phyloP scores from a whole-genome alignment of 345 rosid genomes.

The Boechera stricta region DNA sequence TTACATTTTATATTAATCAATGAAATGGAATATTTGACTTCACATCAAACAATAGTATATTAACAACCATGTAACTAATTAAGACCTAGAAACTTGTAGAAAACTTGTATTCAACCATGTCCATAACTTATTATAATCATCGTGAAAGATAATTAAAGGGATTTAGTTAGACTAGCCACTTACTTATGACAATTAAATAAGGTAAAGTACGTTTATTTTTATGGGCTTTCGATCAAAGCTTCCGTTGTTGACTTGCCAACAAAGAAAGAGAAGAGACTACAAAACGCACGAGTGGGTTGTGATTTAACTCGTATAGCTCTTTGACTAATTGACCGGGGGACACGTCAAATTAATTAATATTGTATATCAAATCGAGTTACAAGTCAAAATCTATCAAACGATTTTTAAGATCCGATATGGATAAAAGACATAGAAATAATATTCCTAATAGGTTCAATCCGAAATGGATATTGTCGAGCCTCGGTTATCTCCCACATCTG shows the following conservation, averaged over 20 bases:
- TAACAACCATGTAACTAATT: slow-evolving; percentile 7
- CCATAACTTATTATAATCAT: slow-evolving; percentile 18
- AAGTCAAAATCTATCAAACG: slow-evolving; percentile 38
- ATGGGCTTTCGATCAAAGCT: slow-evolving; percentile 37
- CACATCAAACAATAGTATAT: slow-evolving; percentile 13
- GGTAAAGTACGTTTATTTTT: slow-evolving; percentile 30
- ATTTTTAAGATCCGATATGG: slow-evolving; percentile 13
- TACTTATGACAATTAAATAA: slow-evolving; percentile 28
- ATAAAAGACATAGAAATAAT: neutral
- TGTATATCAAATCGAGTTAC: slow-evolving; percentile 11
- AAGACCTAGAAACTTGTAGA: slow-evolving; percentile 23
- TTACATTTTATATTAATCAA: slow-evolving; percentile 2
- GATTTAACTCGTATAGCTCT: slow-evolving; percentile 31
- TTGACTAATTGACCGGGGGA: slow-evolving; percentile 34
- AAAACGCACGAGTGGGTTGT: slow-evolving; percentile 48
- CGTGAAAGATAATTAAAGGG: slow-evolving; percentile 8
- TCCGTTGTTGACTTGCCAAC: slow-evolving; percentile 44
- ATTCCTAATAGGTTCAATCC: slow-evolving; percentile 5
- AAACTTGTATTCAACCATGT: slow-evolving; percentile 25
- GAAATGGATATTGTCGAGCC: slow-evolving; percentile 2
- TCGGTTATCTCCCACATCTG: slow-evolving; percentile 16
- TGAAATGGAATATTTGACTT: slow-evolving; percentile 33
- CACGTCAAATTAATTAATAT: slow-evolving; percentile 17
- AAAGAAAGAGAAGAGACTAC: slow-evolving; percentile 18
- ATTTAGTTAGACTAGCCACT: slow-evolving; percentile 21